phyloP scores from a whole-genome alignment of 164 flowering plant genomes.

The Vitis rotundifolia region DNA sequence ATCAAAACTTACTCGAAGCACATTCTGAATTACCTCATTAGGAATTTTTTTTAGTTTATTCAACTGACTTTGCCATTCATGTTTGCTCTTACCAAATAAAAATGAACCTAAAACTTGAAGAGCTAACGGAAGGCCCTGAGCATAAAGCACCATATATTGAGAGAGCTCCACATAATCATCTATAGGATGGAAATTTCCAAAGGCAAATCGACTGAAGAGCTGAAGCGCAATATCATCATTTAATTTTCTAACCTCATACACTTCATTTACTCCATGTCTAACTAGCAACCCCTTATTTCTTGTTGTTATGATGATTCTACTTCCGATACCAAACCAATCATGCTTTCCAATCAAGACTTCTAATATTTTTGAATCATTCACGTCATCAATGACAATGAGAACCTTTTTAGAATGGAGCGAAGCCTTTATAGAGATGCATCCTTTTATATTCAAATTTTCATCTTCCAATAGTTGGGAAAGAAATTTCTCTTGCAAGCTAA shows the following conservation, averaged over 20 bases:
- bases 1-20: background rate
- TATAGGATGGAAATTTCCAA: background rate
- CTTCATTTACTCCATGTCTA: background rate
- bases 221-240: background rate
- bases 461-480: too few relatives aligned
- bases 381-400: too few relatives aligned
- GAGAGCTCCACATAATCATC: background rate
- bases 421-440: background rate
- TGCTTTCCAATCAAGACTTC: too few relatives aligned
- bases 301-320: conserved; percentile 11
- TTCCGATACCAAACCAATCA: too few relatives aligned
- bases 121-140: conserved; percentile 7
- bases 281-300: conserved; percentile 5
- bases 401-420: too few relatives aligned
- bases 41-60: background rate
- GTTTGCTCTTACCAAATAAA: background rate
- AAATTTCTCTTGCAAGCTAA: too few relatives aligned
- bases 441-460: background rate
- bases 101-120: conserved; percentile 3
- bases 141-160: background rate
- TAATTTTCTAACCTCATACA: background rate
- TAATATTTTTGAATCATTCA: too few relatives aligned
- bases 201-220: background rate
- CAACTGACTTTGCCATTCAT: background rate
- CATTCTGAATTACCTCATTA: background rate